Evolutionary conservation across 768 basidiomycete genomes (phyloP).

Genomic region (Rickenella mellea): DNA sequence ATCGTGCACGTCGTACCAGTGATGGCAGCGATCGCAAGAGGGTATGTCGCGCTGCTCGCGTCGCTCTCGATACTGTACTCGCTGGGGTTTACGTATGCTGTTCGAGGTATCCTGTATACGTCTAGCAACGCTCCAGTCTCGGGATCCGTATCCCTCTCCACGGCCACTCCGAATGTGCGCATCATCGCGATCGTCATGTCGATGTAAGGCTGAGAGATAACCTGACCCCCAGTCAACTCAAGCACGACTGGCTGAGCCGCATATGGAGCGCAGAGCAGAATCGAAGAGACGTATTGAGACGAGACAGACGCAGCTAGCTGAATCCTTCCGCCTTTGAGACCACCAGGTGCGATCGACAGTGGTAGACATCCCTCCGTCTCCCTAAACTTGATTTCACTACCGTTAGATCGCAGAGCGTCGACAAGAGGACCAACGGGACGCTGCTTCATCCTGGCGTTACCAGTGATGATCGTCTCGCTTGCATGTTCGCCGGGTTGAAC

Average conservation of each 20-base stretch:
- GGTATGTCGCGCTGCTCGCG: slow-evolving; percentile 93
- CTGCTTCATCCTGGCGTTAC: slow-evolving; percentile 98
- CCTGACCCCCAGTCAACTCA: slow-evolving; percentile 86
- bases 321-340: slow-evolving; percentile 75
- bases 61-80: slow-evolving; percentile 91
- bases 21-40: slow-evolving; percentile 92
- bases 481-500: slow-evolving; percentile 41
- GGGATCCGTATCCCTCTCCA: slow-evolving; percentile 53
- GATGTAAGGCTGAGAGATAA: slow-evolving; percentile 98
- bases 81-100: slow-evolving; percentile 65
- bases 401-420: slow-evolving; percentile 76
- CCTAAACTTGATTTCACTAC: slow-evolving; percentile 66
- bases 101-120: slow-evolving; percentile 81
- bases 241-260: slow-evolving; percentile 75
- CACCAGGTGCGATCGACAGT: slow-evolving; percentile 73
- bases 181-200: slow-evolving; percentile 99
- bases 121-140: slow-evolving; percentile 56
- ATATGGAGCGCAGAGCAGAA: slow-evolving; percentile 94
- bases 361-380: slow-evolving; percentile 83
- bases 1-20: slow-evolving; percentile 97
- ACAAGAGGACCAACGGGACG: slow-evolving; percentile 94
- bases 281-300: slow-evolving; percentile 96
- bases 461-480: slow-evolving; percentile 64
- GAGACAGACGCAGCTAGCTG: slow-evolving; percentile 90
- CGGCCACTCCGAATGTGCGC: slow-evolving; percentile 80